Evolutionary conservation across 768 basidiomycete species (phyloP).

Genomic region (Pulveroboletus sp.): DNA sequence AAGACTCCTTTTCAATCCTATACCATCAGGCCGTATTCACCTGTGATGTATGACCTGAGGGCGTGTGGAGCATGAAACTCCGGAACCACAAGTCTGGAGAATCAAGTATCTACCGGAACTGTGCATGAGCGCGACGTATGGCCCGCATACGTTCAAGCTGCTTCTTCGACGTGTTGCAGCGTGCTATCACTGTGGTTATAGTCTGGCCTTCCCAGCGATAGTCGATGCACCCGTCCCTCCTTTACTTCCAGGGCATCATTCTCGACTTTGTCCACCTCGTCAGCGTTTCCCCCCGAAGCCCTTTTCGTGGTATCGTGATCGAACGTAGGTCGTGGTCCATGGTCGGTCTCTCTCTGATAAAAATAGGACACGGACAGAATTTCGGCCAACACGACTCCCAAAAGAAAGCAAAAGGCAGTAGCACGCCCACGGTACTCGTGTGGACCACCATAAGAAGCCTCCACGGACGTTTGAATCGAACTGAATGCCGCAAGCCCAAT

Average conservation of each 20-base stretch:
- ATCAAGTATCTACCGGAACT: background rate
- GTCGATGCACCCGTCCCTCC: background rate
- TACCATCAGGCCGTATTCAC: no score
- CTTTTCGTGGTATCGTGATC: background rate
- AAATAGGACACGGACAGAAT: constrained; percentile 32
- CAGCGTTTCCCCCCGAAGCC: background rate
- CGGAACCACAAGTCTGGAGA: background rate
- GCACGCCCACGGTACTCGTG: constrained; percentile 37
- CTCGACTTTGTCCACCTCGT: background rate
- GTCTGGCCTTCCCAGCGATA: background rate
- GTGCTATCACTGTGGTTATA: background rate
- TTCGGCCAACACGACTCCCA: constrained; percentile 34
- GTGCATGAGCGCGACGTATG: background rate
- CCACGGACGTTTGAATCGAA: constrained; percentile 45
- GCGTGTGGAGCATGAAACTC: background rate
- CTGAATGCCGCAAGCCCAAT: constrained; percentile 45
- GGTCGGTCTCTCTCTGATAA: constrained; percentile 25
- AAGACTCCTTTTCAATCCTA: no score
- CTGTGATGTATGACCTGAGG: background rate
- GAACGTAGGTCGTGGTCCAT: background rate
- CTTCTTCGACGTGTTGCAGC: background rate
- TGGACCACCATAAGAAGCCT: constrained; percentile 30
- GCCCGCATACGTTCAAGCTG: background rate
- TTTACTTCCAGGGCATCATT: background rate
- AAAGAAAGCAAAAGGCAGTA: constrained; percentile 42